Conservation (phyloP, 352 stramenopile genomes). For the Peronospora farinosa region DNA sequence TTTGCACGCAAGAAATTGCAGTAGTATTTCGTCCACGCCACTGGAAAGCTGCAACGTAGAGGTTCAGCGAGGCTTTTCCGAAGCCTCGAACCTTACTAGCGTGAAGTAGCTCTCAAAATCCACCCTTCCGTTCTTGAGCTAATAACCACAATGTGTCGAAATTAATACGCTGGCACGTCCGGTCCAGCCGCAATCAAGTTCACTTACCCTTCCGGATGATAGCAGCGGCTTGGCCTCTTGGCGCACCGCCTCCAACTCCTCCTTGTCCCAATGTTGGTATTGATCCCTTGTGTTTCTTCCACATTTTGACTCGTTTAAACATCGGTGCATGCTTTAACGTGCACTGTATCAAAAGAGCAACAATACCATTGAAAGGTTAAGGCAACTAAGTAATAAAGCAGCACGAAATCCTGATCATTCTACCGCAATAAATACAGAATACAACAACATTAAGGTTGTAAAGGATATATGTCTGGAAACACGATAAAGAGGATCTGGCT, state of each 20-base stretch:
- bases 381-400: conserved; percentile 12
- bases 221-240: conserved; percentile 64
- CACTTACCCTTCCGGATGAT: conserved; percentile 72
- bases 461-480: conserved; percentile 87
- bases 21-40: conserved; percentile 8
- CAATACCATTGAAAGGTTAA: conserved; percentile 28
- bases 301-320: conserved; percentile 85
- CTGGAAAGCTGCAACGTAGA: conserved; percentile 8
- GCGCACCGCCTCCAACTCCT: conserved; percentile 44
- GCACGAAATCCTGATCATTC: conserved; percentile 5
- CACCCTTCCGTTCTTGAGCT: conserved; percentile 54
- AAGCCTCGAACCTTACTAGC: not conserved
- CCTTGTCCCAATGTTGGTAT: conserved; percentile 69
- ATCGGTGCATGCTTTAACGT: conserved; percentile 85
- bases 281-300: conserved; percentile 82
- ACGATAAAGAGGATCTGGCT: conserved; percentile 86
- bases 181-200: not conserved
- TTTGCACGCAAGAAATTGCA: conserved; percentile 19
- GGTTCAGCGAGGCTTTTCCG: not conserved
- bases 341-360: conserved; percentile 19
- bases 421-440: conserved; percentile 6
- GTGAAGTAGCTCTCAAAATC: conserved; percentile 24
- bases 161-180: not conserved
- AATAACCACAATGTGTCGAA: not conserved
- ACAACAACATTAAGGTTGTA: conserved; percentile 13